Percentiles rank a stretch among this genome's conserved stretches.
Conservation (phyloP, 768 basidiomycete species). For the Calocybe indica region DNA sequence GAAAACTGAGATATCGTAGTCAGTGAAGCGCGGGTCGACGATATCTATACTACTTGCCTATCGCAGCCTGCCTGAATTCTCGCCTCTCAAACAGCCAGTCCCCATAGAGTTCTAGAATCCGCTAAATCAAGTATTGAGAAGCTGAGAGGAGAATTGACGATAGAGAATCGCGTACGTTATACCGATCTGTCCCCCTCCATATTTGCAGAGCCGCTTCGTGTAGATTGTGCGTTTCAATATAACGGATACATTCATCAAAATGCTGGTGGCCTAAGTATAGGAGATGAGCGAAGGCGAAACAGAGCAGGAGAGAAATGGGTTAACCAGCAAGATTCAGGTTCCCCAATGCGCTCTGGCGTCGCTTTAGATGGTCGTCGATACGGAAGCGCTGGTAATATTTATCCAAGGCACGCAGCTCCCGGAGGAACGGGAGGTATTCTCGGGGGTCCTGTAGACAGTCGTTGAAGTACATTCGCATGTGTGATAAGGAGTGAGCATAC, state of each 20-base stretch:
- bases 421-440: constrained; percentile 95
- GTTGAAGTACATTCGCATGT: neutral
- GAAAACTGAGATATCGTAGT: constrained; percentile 49
- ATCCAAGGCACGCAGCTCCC: constrained; percentile 78
- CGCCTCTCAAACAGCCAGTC: constrained; percentile 83
- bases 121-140: constrained; percentile 30
- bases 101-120: constrained; percentile 70
- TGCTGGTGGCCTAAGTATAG: constrained; percentile 46
- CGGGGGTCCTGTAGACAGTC: constrained; percentile 72
- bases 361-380: constrained; percentile 89
- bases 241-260: constrained; percentile 77
- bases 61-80: constrained; percentile 79
- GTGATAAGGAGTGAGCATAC: constrained; percentile 29
- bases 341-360: constrained; percentile 65
- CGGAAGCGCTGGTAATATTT: constrained; percentile 80
- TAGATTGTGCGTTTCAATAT: constrained; percentile 73
- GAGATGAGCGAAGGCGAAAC: neutral
- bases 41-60: constrained; percentile 40
- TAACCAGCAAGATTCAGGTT: constrained; percentile 73
- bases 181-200: constrained; percentile 62
- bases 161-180: constrained; percentile 40
- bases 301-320: constrained; percentile 1
- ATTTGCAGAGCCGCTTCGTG: constrained; percentile 69
- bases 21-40: neutral
- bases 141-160: neutral